Base-by-base conservation (phyloP, 75 land plant genomes). In the Picea sitchensis region DNA sequence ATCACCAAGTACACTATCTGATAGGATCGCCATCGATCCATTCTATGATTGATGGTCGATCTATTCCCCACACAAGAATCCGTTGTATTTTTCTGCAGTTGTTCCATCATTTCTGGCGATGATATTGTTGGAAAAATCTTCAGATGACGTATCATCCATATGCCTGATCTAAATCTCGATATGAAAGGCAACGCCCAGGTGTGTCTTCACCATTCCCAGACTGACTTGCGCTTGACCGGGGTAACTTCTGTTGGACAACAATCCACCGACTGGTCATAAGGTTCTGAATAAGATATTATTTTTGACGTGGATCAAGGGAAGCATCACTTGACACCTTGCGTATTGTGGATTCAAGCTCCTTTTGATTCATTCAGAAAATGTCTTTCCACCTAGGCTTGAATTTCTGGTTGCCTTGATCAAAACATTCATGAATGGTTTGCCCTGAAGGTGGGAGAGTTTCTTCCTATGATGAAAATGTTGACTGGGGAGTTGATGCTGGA, bases 241-340 rank as follows among this genome's bases (percentile, higher is more conserved):
- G 81, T 32, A 83, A 77, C 82, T 85, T 92, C 81, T 92, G 95
- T 81, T 95, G 98, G 71, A 87, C 79, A 81, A 88, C 93, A 75
- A 92, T 92, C 95, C 98, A 95, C 8, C 91, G 95, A 81, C 95
- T 95, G 79, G 93, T 91, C 95, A 95, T 91, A 21, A 92, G 84
- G 80, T 91, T 89, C 54, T 92, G 95, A 57, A 92, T 86, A 78
- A 95, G 92, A 80, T 95, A 91, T 12, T 85, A 87, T 76, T 91
- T 95, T 82, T 92, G 83, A 38, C 93, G 84, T n/a, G 93, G 98
- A 87, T 95, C 95, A 78, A 91, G 84, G 13, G 93, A 84, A 65
- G 90, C 73, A 81, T 95, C 98, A 13, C 84, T 84, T 12, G 91
- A 88, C 62, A 92, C 93, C 73, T 89, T 91, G 54, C 95, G 81